A percentile compares a stretch with the other conserved stretches of the same genome.
Evolutionary conservation across 2,329 filamentous ascomycete species (phyloP).

Genomic region (Teratosphaeria destructans): DNA sequence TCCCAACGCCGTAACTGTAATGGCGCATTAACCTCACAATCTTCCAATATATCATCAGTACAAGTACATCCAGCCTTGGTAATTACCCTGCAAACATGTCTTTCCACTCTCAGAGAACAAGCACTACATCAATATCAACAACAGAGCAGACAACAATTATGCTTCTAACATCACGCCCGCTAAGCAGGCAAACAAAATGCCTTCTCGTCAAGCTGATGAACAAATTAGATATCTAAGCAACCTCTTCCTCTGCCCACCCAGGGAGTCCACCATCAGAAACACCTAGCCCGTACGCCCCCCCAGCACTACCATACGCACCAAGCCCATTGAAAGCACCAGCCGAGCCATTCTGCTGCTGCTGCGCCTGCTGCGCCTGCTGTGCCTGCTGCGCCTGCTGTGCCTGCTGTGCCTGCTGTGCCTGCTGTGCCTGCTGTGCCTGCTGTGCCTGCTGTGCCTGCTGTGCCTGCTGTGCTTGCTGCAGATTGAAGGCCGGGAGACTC

Average conservation of each 20-base stretch:
- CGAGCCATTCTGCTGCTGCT: conserved; percentile 28
- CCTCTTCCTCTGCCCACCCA: conserved; percentile 56
- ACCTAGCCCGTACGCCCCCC: conserved; percentile 47
- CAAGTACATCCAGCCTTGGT: neutral
- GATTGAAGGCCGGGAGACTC: conserved; percentile 66
- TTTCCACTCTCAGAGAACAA: neutral
- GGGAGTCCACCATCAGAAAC: conserved; percentile 49
- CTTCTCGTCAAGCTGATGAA: neutral
- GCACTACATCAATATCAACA: neutral
- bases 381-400: conserved; percentile 28
- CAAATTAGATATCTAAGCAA: conserved; percentile 20
- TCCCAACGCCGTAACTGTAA: neutral
- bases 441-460: conserved; percentile 26
- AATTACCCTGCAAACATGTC: neutral
- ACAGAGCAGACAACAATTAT: neutral
- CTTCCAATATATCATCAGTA: neutral
- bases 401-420: conserved; percentile 29
- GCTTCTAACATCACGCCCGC: neutral
- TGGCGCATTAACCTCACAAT: neutral
- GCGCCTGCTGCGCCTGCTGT: conserved; percentile 29
- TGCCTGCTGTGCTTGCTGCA: conserved; percentile 34
- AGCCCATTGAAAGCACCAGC: conserved; percentile 1
- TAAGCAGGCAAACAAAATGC: neutral
- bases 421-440: conserved; percentile 32
- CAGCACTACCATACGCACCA: conserved; percentile 44